These are phyloP conservation scores for Boletus sp. DNA, from an alignment of 768 basidiomycete genomes.

Conservation along the genomic window DNA sequence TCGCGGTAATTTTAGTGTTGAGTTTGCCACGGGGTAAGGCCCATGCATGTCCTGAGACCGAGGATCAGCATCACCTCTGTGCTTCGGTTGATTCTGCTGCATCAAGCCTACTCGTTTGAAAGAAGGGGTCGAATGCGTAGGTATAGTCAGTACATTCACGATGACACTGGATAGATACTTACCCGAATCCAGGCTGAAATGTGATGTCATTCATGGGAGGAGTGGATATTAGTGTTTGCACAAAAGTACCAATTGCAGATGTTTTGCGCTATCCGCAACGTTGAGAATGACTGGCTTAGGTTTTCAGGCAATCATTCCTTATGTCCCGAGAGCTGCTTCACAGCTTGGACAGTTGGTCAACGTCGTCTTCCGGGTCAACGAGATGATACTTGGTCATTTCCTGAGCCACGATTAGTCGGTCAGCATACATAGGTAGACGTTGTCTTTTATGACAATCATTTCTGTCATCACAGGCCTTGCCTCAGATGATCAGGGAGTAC, in stretches of 20 bases:
- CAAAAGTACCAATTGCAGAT: constrained; percentile 80
- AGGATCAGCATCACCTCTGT: too few species aligned
- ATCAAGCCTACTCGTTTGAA: too few species aligned
- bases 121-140: too few species aligned
- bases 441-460: neutral
- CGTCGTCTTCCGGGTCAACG: too few species aligned
- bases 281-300: neutral
- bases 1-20: too few species aligned
- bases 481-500: constrained; percentile 77
- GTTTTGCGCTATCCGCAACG: constrained; percentile 16
- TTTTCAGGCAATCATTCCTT: constrained; percentile 79
- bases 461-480: constrained; percentile 52
- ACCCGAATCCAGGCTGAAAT: too few species aligned
- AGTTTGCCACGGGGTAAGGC: too few species aligned
- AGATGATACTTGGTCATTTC: constrained; percentile 91
- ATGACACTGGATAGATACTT: too few species aligned
- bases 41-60: too few species aligned
- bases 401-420: constrained; percentile 75
- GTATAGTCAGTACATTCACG: too few species aligned
- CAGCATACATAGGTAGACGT: neutral
- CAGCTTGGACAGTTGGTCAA: constrained; percentile 76
- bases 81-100: too few species aligned
- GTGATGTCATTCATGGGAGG: constrained; percentile 66
- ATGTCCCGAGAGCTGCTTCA: constrained; percentile 80
- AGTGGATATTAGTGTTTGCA: constrained; percentile 91